phyloP scores from a whole-genome alignment of 805 yeast genomes.

The Candida caryicola region DNA sequence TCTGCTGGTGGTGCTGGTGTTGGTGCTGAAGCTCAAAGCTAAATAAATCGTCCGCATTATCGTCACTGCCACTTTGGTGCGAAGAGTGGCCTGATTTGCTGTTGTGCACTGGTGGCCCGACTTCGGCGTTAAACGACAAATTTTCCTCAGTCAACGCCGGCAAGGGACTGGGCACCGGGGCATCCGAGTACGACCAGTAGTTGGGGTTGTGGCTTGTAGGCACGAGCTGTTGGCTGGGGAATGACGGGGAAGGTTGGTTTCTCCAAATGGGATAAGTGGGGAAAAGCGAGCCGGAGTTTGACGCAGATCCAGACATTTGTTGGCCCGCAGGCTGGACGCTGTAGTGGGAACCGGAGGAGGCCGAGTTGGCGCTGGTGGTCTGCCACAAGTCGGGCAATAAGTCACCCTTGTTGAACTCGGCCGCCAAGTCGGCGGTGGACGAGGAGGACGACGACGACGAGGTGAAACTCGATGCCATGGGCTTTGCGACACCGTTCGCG shows the following conservation, averaged over 20 bases:
- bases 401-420: conserved; percentile 19
- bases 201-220: conserved; percentile 21
- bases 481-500: conserved; percentile 1
- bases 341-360: conserved; percentile 13
- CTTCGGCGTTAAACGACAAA: conserved; percentile 14
- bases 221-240: conserved; percentile 3
- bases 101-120: conserved; percentile 1
- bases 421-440: conserved; percentile 7
- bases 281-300: neutral
- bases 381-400: conserved; percentile 36
- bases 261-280: neutral
- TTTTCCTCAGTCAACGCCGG: conserved; percentile 39
- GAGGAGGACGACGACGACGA: conserved; percentile 10
- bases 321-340: conserved; percentile 1
- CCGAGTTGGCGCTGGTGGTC: conserved; percentile 13
- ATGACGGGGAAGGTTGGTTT: neutral
- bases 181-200: conserved; percentile 1
- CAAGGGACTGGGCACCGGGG: neutral
- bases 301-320: neutral
- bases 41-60: conserved; percentile 17
- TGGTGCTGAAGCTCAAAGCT: conserved; percentile 18
- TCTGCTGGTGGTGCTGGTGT: conserved; percentile 11
- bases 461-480: conserved; percentile 9
- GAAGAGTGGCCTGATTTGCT: conserved; percentile 1
- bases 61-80: conserved; percentile 6